These are phyloP conservation scores for Fonsecaea pugnacius DNA, from an alignment of 2,329 filamentous ascomycete genomes.

Conservation along the genomic window DNA sequence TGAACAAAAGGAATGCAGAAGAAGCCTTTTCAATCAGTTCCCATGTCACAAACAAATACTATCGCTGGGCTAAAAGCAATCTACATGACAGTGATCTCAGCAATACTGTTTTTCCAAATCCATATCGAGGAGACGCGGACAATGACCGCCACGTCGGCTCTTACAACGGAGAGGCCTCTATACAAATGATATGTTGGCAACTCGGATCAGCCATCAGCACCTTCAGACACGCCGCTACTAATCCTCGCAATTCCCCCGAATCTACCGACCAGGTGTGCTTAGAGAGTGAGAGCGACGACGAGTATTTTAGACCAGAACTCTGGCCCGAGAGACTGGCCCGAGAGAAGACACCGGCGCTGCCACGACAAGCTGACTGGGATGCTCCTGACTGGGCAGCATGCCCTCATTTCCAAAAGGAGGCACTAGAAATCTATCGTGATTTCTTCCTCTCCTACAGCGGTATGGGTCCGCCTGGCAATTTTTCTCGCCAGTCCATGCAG, in stretches of 20 bases:
- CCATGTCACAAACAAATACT: conserved; percentile 27
- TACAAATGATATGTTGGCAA: conserved; percentile 22
- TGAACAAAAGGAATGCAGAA: conserved; percentile 17
- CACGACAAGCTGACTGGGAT: conserved; percentile 6
- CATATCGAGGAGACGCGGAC: background rate
- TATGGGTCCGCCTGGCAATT: background rate
- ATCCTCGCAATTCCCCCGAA: background rate
- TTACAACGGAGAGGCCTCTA: background rate
- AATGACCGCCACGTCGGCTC: background rate
- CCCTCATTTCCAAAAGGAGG: conserved; percentile 16
- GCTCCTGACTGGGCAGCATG: conserved; percentile 19
- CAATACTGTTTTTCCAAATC: background rate
- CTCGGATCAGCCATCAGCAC: conserved; percentile 11
- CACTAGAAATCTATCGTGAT: conserved; percentile 10
- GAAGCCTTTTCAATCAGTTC: conserved; percentile 27
- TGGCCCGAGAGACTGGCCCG: background rate
- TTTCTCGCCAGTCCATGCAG: background rate
- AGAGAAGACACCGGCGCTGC: background rate
- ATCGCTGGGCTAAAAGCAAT: conserved; percentile 20
- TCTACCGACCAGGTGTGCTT: background rate
- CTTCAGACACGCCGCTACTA: background rate
- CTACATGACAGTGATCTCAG: background rate
- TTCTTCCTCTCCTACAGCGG: conserved; percentile 9
- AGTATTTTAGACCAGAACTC: conserved; percentile 13
- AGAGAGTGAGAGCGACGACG: conserved; percentile 3